These are phyloP conservation scores for Cichorium intybus DNA, from an alignment of 140 eudicot genomes.

Conservation along the genomic window DNA sequence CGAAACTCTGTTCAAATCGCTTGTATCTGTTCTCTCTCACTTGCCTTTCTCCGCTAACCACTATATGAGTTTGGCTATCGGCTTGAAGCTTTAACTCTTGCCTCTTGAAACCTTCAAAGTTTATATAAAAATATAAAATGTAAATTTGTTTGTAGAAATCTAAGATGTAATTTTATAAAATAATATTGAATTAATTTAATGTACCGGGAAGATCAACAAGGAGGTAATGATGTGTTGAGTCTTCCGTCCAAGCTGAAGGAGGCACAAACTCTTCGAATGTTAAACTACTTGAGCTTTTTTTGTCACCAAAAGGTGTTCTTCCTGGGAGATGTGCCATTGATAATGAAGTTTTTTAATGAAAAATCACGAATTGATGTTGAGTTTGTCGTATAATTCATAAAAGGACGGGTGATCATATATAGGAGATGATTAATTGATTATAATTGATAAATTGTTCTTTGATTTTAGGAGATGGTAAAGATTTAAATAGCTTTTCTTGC, in stretches of 20 bases:
- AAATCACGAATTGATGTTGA: neutral
- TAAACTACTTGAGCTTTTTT: slow-evolving; percentile 28
- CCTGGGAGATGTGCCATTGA: slow-evolving; percentile 28
- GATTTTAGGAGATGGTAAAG: slow-evolving; percentile 27
- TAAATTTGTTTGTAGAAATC: neutral
- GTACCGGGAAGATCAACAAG: slow-evolving; percentile 77
- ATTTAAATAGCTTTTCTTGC: slow-evolving; percentile 49
- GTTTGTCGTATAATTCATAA: slow-evolving; percentile 10
- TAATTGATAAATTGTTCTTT: slow-evolving; percentile 20
- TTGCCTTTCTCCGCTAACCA: slow-evolving; percentile 62
- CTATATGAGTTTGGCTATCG: slow-evolving; percentile 45
- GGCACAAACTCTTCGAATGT: slow-evolving; percentile 51
- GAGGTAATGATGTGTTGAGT: slow-evolving; percentile 39
- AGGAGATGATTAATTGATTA: slow-evolving; percentile 10
- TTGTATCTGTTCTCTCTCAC: slow-evolving; percentile 39
- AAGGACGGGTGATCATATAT: slow-evolving; percentile 10
- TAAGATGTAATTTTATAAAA: neutral
- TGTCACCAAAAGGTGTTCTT: slow-evolving; percentile 16
- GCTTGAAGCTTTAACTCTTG: slow-evolving; percentile 55
- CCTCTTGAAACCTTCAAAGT: slow-evolving; percentile 54
- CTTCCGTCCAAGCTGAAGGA: slow-evolving; percentile 65
- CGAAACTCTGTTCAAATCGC: slow-evolving; percentile 43
- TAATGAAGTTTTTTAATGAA: slow-evolving; percentile 1
- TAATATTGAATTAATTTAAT: neutral
- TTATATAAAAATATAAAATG: neutral